Percentiles rank a stretch among this genome's conserved stretches.
These are phyloP conservation scores for Hypseocharis bilobata DNA, from an alignment of 441 rosid genomes.

Conservation along the genomic window DNA sequence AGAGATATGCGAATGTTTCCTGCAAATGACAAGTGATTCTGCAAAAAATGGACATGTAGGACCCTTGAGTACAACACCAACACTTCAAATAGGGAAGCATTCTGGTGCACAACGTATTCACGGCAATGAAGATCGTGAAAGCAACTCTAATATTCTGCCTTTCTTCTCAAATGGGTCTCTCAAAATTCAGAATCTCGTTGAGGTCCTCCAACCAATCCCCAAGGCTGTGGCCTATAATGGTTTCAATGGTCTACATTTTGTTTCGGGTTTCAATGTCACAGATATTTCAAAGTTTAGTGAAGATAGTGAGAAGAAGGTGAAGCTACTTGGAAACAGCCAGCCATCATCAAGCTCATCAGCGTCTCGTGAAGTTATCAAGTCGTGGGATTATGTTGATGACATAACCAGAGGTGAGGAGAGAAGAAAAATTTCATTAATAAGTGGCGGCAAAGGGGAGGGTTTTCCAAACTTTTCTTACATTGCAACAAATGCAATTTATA, in stretches of 20 bases:
- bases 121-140: background rate
- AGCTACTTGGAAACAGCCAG: slow-evolving; percentile 9
- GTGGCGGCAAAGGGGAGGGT: slow-evolving; percentile 42
- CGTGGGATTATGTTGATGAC: slow-evolving; percentile 37
- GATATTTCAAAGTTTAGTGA: background rate
- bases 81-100: slow-evolving; percentile 35
- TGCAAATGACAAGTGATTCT: slow-evolving; percentile 53
- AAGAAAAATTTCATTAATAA: slow-evolving; percentile 58
- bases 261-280: background rate
- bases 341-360: slow-evolving; percentile 37
- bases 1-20: slow-evolving; percentile 70
- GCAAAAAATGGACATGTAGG: slow-evolving; percentile 49
- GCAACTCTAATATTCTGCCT: background rate
- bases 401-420: slow-evolving; percentile 64
- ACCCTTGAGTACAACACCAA: slow-evolving; percentile 28
- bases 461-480: slow-evolving; percentile 58
- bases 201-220: background rate
- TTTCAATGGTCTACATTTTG: background rate
- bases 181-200: background rate
- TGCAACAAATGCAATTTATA: slow-evolving; percentile 43
- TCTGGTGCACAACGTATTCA: slow-evolving; percentile 28
- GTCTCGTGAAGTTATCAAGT: slow-evolving; percentile 40
- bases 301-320: background rate
- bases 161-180: background rate
- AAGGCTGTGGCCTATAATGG: background rate